Evolutionary conservation across 352 stramenopile species (phyloP).

Genomic region (Pythium rhizo-oryzae): DNA sequence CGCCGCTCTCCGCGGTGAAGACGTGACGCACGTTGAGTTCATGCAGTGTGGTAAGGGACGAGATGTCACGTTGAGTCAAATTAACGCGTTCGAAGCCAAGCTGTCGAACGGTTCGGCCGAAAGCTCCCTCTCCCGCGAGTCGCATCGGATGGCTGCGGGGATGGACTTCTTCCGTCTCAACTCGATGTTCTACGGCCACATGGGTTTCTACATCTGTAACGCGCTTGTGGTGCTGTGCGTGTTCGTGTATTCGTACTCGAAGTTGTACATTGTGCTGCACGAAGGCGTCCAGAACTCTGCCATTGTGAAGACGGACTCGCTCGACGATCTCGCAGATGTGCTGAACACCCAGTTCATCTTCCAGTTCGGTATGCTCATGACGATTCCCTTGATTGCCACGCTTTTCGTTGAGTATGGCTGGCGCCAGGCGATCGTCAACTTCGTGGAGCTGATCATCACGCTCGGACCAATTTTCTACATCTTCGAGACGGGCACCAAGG

Average conservation of each 20-base stretch:
- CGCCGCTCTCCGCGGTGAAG: conserved; percentile 69
- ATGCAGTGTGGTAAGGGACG: conserved; percentile 89
- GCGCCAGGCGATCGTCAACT: conserved; percentile 79
- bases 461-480: conserved; percentile 89
- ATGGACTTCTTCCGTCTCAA: conserved; percentile 92
- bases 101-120: conserved; percentile 82
- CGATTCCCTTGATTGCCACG: conserved; percentile 81
- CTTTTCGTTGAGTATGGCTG: conserved; percentile 85
- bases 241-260: conserved; percentile 82
- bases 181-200: conserved; percentile 90
- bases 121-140: conserved; percentile 77
- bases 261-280: conserved; percentile 86
- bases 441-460: conserved; percentile 80
- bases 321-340: conserved; percentile 76
- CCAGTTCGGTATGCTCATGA: conserved; percentile 90
- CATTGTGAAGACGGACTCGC: conserved; percentile 74
- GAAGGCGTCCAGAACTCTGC: conserved; percentile 68
- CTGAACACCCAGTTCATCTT: conserved; percentile 90
- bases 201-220: conserved; percentile 91
- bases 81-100: conserved; percentile 89
- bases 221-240: conserved; percentile 80
- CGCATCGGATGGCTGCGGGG: conserved; percentile 76
- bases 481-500: conserved; percentile 86
- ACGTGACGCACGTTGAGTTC: conserved; percentile 84
- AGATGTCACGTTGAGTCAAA: conserved; percentile 88